Evolutionary conservation across 2,329 filamentous ascomycete species (phyloP).

Genomic region (Ceratocystis alfenasii): DNA sequence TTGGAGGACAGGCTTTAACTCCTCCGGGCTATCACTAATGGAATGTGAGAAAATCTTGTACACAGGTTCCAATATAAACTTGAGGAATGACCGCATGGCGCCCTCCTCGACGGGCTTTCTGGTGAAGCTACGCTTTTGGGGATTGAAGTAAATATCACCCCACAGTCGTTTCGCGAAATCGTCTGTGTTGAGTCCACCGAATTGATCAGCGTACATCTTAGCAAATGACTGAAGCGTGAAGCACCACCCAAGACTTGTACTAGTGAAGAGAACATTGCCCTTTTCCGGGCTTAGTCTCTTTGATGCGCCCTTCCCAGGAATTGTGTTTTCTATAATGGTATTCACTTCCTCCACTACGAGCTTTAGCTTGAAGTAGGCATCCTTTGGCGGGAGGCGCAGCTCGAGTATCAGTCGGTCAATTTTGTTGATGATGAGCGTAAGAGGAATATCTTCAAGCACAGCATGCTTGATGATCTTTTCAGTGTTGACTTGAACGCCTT

Average conservation of each 20-base stretch:
- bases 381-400: conserved; percentile 81
- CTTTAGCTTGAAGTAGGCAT: conserved; percentile 98
- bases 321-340: conserved; percentile 77
- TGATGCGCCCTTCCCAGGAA: conserved; percentile 67
- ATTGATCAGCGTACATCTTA: conserved; percentile 88
- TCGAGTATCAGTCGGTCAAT: conserved; percentile 92
- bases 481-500: conserved; percentile 97
- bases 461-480: conserved; percentile 97
- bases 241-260: conserved; percentile 88
- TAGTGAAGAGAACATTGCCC: conserved; percentile 95
- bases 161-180: conserved; percentile 81
- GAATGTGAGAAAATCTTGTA: conserved; percentile 97
- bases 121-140: conserved; percentile 78
- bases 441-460: conserved; percentile 73
- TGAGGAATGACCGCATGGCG: conserved; percentile 76
- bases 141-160: conserved; percentile 96
- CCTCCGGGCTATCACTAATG: conserved; percentile 77
- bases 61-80: conserved; percentile 90
- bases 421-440: conserved; percentile 92
- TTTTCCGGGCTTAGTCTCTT: conserved; percentile 85
- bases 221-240: conserved; percentile 91
- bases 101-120: conserved; percentile 71
- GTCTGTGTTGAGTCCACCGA: conserved; percentile 64
- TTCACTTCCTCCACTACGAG: conserved; percentile 99
- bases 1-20: conserved; percentile 66